Percentiles rank a stretch among this genome's conserved stretches.
Conservation (phyloP, 2,329 filamentous ascomycete species). For the Botryotinia calthae region DNA sequence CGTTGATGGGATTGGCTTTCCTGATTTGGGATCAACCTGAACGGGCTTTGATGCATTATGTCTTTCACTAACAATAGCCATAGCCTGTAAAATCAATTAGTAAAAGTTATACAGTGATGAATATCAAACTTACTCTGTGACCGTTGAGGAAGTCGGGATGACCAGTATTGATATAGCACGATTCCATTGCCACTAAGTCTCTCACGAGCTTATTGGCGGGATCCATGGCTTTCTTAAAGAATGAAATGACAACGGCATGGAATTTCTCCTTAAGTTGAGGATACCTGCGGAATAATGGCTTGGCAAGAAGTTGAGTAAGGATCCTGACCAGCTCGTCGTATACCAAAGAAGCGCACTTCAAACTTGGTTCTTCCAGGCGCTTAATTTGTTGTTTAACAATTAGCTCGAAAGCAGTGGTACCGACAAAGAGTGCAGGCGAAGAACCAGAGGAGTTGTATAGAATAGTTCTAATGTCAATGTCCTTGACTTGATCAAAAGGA, state of each 20-base stretch:
- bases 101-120: slow-evolving; percentile 29
- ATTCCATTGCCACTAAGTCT: slow-evolving; percentile 92
- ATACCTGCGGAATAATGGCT: slow-evolving; percentile 88
- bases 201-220: slow-evolving; percentile 95
- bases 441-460: slow-evolving; percentile 99
- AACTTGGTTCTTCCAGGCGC: slow-evolving; percentile 88
- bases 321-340: slow-evolving; percentile 98
- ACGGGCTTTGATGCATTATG: slow-evolving; percentile 79
- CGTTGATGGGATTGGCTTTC: slow-evolving; percentile 77
- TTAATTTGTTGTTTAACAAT: slow-evolving; percentile 99
- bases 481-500: slow-evolving; percentile 96
- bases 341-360: slow-evolving; percentile 96
- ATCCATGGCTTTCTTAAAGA: slow-evolving; percentile 98
- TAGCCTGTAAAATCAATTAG: slow-evolving; percentile 55
- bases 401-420: slow-evolving; percentile 95
- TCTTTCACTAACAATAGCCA: slow-evolving; percentile 96
- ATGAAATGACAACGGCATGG: slow-evolving; percentile 83
- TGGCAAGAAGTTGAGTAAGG: slow-evolving; percentile 81
- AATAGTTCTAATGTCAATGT: slow-evolving; percentile 94
- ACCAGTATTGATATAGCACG: slow-evolving; percentile 97
- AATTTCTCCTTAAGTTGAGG: slow-evolving; percentile 96
- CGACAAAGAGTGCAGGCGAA: slow-evolving; percentile 93
- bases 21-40: slow-evolving; percentile 97
- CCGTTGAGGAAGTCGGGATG: slow-evolving; percentile 98
- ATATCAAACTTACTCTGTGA: slow-evolving; percentile 59